Percentiles rank a stretch among this genome's conserved stretches.
Evolutionary conservation across 495 filamentous ascomycete species (phyloP).

Genomic region (Penicillium arizonense): DNA sequence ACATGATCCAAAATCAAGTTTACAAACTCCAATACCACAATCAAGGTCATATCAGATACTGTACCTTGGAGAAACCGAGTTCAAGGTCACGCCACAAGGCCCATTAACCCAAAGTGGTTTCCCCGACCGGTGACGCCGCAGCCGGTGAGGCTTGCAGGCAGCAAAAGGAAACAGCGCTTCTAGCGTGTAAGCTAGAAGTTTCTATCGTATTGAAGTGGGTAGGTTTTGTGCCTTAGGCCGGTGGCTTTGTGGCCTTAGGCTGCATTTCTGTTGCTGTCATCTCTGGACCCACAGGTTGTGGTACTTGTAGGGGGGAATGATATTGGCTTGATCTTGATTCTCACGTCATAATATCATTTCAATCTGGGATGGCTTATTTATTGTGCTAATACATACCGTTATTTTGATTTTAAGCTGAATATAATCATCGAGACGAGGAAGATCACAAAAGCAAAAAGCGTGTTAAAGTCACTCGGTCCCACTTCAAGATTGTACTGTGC

Average conservation of each 20-base stretch:
- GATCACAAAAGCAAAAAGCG: slow-evolving; percentile 3
- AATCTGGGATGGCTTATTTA: not conserved
- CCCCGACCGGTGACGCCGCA: too few relatives aligned
- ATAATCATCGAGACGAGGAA: not conserved
- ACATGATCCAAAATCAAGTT: too few relatives aligned
- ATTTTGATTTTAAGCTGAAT: not conserved
- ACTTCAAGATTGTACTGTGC: not conserved
- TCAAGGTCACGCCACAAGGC: too few relatives aligned
- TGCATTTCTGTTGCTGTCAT: too few relatives aligned
- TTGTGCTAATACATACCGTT: not conserved
- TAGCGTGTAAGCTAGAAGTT: not conserved
- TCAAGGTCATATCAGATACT: too few relatives aligned
- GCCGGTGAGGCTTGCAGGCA: not conserved
- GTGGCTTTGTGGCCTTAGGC: slow-evolving; percentile 2
- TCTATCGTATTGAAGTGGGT: not conserved
- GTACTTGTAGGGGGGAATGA: not conserved
- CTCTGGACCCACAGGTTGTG: not conserved
- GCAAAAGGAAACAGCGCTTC: not conserved
- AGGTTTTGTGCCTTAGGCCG: slow-evolving; percentile 1
- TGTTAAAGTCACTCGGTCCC: slow-evolving; percentile 1
- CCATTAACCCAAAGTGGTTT: too few relatives aligned
- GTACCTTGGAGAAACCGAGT: too few relatives aligned
- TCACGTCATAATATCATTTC: too few relatives aligned
- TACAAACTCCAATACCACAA: too few relatives aligned
- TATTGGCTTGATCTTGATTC: slow-evolving; percentile 5